phyloP scores from a whole-genome alignment of 73 alveolate species.

The Tetrahymena malaccensis region DNA sequence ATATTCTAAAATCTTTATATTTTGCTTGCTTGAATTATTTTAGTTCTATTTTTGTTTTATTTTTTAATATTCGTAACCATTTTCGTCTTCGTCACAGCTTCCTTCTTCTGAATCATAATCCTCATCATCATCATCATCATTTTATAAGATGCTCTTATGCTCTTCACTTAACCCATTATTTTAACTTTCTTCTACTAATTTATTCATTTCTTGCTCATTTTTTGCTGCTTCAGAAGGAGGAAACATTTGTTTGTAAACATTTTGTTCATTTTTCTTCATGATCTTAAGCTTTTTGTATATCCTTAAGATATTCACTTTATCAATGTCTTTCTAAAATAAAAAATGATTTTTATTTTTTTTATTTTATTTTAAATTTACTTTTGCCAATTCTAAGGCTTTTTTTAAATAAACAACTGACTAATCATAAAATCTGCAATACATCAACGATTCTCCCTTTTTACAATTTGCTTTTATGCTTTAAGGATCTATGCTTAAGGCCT shows the following conservation, averaged over 20 bases:
- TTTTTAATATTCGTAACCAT: background rate
- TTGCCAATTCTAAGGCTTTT: background rate
- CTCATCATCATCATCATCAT: background rate
- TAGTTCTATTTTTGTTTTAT: background rate
- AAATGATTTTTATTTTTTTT: background rate
- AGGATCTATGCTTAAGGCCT: background rate
- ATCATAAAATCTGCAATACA: background rate
- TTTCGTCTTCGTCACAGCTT: background rate
- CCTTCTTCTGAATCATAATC: background rate
- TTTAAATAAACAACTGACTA: background rate
- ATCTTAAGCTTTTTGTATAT: background rate
- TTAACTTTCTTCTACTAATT: background rate
- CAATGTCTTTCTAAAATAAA: background rate
- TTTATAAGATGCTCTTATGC: background rate
- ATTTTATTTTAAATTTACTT: background rate
- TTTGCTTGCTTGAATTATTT: background rate
- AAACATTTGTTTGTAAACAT: background rate
- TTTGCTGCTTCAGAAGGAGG: background rate
- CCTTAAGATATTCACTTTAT: background rate
- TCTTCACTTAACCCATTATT: background rate
- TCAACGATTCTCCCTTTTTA: background rate
- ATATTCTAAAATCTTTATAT: background rate
- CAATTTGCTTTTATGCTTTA: background rate
- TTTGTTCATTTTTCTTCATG: background rate
- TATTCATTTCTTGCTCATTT: background rate